These are phyloP conservation scores for Albugo candida DNA, from an alignment of 352 stramenopile genomes.

Conservation along the genomic window DNA sequence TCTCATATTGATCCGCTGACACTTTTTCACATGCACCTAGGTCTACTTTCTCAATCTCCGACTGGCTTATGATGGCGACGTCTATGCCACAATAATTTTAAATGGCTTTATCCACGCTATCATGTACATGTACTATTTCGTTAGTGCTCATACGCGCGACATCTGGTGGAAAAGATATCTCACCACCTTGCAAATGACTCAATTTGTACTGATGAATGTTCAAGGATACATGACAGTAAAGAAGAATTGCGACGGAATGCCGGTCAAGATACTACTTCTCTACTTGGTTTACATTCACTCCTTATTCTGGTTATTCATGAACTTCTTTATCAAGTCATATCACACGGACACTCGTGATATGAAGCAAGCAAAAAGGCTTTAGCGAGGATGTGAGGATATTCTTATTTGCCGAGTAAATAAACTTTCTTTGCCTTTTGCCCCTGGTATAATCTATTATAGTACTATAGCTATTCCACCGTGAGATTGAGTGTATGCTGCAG, in stretches of 20 bases:
- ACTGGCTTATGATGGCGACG: slow-evolving; percentile 89
- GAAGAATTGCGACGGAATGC: slow-evolving; percentile 77
- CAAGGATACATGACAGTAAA: slow-evolving; percentile 55
- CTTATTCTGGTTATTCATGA: slow-evolving; percentile 90
- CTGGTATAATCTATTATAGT: no score
- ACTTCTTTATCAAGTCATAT: slow-evolving; percentile 95
- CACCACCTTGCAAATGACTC: slow-evolving; percentile 89
- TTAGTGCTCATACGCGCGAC: slow-evolving; percentile 90
- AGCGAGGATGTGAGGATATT: no score
- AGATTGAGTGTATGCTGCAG: no score
- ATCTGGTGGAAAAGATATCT: slow-evolving; percentile 97
- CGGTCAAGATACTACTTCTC: slow-evolving; percentile 53
- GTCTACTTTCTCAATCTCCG: slow-evolving; percentile 94
- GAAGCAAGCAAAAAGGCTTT: no score
- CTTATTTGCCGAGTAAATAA: no score
- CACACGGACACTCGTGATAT: slow-evolving; percentile 8
- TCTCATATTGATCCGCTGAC: background rate
- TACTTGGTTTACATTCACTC: slow-evolving; percentile 94
- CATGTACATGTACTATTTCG: slow-evolving; percentile 99
- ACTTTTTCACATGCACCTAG: slow-evolving; percentile 2
- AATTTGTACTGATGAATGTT: slow-evolving; percentile 82
- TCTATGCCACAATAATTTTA: slow-evolving; percentile 91
- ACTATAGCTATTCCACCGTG: no score
- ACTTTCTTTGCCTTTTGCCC: no score
- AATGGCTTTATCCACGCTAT: slow-evolving; percentile 97